Percentiles rank a stretch among this genome's conserved stretches.
phyloP scores from a whole-genome alignment of 108 stramenopile genomes.

The Cyclotella atomus region DNA sequence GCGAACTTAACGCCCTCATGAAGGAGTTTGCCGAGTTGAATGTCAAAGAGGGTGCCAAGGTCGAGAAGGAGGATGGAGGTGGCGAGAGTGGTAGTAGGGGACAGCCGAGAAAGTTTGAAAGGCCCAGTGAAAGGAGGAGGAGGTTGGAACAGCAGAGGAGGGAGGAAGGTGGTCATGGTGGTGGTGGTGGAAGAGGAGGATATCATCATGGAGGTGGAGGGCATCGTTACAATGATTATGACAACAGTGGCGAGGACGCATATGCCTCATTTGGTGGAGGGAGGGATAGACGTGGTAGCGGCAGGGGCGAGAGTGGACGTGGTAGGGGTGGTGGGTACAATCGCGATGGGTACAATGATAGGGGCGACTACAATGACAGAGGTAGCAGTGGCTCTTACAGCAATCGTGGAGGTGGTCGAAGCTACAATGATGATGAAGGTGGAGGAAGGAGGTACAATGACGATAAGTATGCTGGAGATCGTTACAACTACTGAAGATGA shows the following conservation, averaged over 20 bases:
- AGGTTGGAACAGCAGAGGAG: constrained; percentile 45
- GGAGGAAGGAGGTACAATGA: constrained; percentile 16
- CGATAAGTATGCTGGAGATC: constrained; percentile 44
- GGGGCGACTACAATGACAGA: not conserved
- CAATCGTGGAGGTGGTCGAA: not conserved
- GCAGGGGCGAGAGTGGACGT: not conserved
- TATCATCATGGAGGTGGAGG: constrained; percentile 5
- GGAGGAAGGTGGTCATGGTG: constrained; percentile 21
- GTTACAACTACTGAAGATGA: constrained; percentile 36
- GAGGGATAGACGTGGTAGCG: constrained; percentile 9
- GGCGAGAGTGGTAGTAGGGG: not conserved
- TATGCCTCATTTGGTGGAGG: constrained; percentile 34
- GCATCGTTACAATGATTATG: too few relatives aligned
- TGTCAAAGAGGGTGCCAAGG: constrained; percentile 30
- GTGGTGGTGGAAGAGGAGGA: constrained; percentile 12
- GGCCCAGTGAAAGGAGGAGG: constrained; percentile 49
- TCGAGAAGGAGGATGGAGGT: constrained; percentile 6
- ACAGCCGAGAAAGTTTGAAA: constrained; percentile 35
- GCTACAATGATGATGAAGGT: not conserved
- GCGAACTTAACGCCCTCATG: constrained; percentile 50
- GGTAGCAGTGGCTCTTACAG: not conserved
- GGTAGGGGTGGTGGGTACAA: constrained; percentile 10
- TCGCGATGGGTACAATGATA: constrained; percentile 7
- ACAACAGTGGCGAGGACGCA: constrained; percentile 21
- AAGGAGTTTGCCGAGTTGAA: constrained; percentile 42